Evolutionary conservation across 805 yeast species (phyloP).

Genomic region (Priceomyces carsonii): DNA sequence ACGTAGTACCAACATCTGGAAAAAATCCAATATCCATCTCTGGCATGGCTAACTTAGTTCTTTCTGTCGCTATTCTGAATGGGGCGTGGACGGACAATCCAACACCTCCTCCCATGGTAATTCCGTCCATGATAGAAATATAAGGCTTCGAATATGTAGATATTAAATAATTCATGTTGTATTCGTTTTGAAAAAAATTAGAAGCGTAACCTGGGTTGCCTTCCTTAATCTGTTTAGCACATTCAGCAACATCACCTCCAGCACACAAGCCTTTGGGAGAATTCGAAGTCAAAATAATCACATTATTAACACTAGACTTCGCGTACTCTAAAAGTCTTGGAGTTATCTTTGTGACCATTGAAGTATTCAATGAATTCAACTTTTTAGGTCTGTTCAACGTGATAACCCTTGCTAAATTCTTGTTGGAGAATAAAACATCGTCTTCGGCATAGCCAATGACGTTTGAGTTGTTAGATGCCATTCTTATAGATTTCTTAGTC

Average conservation of each 20-base stretch:
- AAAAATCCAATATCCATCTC: constrained; percentile 95
- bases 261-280: constrained; percentile 83
- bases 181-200: constrained; percentile 76
- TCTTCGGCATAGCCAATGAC: constrained; percentile 28
- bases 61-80: constrained; percentile 90
- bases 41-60: constrained; percentile 94
- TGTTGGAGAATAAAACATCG: constrained; percentile 65
- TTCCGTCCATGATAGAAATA: constrained; percentile 85
- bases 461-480: constrained; percentile 9
- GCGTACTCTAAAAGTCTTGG: constrained; percentile 78
- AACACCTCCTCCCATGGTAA: constrained; percentile 98
- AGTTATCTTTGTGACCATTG: constrained; percentile 71
- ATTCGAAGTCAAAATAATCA: constrained; percentile 67
- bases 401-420: constrained; percentile 68
- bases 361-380: constrained; percentile 77
- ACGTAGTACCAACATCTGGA: constrained; percentile 94
- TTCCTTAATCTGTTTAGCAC: constrained; percentile 59
- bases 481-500: constrained; percentile 4
- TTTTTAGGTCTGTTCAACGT: constrained; percentile 79
- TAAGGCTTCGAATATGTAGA: constrained; percentile 87
- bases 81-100: constrained; percentile 90
- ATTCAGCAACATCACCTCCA: constrained; percentile 91
- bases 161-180: constrained; percentile 74
- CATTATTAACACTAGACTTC: constrained; percentile 61
- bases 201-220: constrained; percentile 51